Conservation (phyloP, 2,329 filamentous ascomycete genomes). For the Zopfia rhizophila region DNA sequence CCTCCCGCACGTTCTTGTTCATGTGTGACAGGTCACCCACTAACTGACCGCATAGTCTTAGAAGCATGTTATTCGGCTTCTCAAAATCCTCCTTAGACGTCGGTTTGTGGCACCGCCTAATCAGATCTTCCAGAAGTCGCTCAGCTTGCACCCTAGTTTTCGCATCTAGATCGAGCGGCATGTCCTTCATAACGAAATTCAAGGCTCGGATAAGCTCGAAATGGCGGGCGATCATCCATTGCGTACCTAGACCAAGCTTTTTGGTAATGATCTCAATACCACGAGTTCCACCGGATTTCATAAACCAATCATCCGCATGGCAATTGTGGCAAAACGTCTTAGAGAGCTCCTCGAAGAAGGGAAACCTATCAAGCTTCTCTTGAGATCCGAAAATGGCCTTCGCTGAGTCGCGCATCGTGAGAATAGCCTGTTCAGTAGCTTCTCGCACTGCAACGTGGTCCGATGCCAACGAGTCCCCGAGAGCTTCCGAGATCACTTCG, state of each 20-base stretch:
- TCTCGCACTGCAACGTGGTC: slow-evolving; percentile 84
- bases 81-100: slow-evolving; percentile 82
- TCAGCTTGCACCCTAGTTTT: slow-evolving; percentile 87
- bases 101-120: slow-evolving; percentile 80
- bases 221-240: slow-evolving; percentile 84
- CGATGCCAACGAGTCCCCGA: slow-evolving; percentile 89
- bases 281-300: slow-evolving; percentile 89
- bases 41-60: slow-evolving; percentile 83
- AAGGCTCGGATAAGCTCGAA: slow-evolving; percentile 90
- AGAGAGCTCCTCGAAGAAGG: slow-evolving; percentile 85
- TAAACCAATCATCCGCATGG: slow-evolving; percentile 98
- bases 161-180: slow-evolving; percentile 91
- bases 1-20: slow-evolving; percentile 93
- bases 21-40: slow-evolving; percentile 92
- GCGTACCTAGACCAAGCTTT: slow-evolving; percentile 82
- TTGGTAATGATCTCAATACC: slow-evolving; percentile 91
- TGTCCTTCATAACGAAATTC: slow-evolving; percentile 98
- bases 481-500: slow-evolving; percentile 85
- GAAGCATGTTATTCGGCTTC: slow-evolving; percentile 72
- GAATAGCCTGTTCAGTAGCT: slow-evolving; percentile 80
- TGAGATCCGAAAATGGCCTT: slow-evolving; percentile 81
- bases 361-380: slow-evolving; percentile 76
- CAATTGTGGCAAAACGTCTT: slow-evolving; percentile 92
- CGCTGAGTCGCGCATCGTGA: slow-evolving; percentile 80
- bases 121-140: slow-evolving; percentile 80